Percentiles rank a stretch among this genome's conserved stretches.
phyloP scores from a whole-genome alignment of 345 rosid genomes.

The Citrus mangshanensis region DNA sequence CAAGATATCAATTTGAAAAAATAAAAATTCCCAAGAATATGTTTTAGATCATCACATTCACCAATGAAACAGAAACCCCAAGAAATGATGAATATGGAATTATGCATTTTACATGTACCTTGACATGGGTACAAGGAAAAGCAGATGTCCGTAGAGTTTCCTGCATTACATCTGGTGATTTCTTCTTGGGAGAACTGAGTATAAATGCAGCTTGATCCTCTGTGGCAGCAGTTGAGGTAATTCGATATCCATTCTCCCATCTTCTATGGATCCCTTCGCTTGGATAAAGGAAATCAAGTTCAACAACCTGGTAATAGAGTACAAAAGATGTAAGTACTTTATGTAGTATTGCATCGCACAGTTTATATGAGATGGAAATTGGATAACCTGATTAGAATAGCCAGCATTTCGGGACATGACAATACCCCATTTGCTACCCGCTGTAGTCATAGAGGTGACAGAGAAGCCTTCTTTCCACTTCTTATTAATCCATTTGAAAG shows the following conservation, averaged over 20 bases:
- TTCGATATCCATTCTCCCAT: conserved; percentile 54
- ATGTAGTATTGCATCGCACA: not conserved
- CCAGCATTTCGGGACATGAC: conserved; percentile 58
- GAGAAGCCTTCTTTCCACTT: conserved; percentile 59
- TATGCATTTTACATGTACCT: conserved; percentile 31
- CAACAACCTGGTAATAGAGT: conserved; percentile 42
- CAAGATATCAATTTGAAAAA: not conserved
- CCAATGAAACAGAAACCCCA: not conserved
- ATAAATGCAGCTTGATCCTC: conserved; percentile 51
- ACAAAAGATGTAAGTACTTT: not conserved
- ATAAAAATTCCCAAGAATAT: not conserved
- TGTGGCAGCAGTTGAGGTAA: conserved; percentile 54
- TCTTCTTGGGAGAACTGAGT: conserved; percentile 40
- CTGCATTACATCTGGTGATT: conserved; percentile 44
- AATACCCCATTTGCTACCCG: conserved; percentile 51
- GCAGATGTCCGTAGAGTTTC: conserved; percentile 53
- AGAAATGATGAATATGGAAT: not conserved
- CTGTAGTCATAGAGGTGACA: conserved; percentile 56
- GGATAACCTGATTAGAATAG: conserved; percentile 38
- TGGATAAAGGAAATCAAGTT: conserved; percentile 58
- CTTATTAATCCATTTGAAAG: conserved; percentile 55
- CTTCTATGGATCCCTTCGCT: conserved; percentile 60
- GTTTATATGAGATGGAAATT: not conserved
- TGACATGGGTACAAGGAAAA: conserved; percentile 54
- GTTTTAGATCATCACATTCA: not conserved